Conservation (phyloP, 768 basidiomycete species). For the Hericium alpestre region DNA sequence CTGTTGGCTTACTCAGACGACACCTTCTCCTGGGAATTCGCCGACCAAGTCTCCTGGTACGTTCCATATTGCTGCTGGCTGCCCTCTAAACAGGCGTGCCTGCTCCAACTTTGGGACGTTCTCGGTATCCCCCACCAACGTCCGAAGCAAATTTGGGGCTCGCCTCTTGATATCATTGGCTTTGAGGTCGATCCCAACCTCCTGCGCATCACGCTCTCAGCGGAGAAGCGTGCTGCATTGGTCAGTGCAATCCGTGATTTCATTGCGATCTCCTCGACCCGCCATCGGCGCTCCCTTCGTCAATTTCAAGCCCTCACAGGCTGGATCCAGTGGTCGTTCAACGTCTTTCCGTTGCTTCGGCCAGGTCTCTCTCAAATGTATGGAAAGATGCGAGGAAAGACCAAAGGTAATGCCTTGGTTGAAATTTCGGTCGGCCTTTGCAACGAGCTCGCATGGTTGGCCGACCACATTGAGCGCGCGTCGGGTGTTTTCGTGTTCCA, state of each 20-base stretch:
- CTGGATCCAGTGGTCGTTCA: conserved; percentile 14
- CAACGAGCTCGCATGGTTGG: conserved; percentile 25
- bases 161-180: conserved; percentile 14
- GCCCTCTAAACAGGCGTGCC: conserved; percentile 22
- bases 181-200: conserved; percentile 25
- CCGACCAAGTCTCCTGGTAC: conserved; percentile 18
- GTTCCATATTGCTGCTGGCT: conserved; percentile 18
- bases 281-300: not conserved
- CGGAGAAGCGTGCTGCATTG: not conserved
- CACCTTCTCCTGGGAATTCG: conserved; percentile 16
- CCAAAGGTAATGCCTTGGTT: conserved; percentile 8
- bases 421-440: conserved; percentile 22
- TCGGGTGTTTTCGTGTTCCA: conserved; percentile 5
- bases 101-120: conserved; percentile 30
- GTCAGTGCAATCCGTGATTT: not conserved
- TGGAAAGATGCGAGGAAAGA: conserved; percentile 21
- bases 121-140: conserved; percentile 29
- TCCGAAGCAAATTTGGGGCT: conserved; percentile 30
- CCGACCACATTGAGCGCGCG: conserved; percentile 8
- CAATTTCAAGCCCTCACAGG: not conserved
- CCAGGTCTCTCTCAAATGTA: conserved; percentile 22
- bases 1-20: conserved; percentile 28
- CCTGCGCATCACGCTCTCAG: conserved; percentile 26
- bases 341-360: conserved; percentile 23
- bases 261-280: not conserved